phyloP scores from a whole-genome alignment of 257 asterid genomes.

The Scutellaria galericulata region DNA sequence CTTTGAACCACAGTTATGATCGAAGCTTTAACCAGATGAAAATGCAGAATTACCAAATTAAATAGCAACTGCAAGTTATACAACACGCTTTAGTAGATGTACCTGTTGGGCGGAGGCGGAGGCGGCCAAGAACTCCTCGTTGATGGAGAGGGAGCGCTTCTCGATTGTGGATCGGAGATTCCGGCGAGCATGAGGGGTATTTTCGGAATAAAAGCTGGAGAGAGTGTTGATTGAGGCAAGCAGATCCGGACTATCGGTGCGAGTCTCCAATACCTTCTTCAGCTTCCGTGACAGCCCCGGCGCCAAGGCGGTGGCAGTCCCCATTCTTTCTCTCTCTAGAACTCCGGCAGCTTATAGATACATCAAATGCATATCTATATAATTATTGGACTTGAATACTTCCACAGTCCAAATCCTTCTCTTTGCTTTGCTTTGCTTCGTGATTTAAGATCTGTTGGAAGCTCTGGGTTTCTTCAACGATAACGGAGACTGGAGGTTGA shows the following conservation, averaged over 20 bases:
- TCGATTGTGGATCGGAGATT: conserved; percentile 95
- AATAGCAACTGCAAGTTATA: conserved; percentile 6
- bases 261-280: conserved; percentile 96
- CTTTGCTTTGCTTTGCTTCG: conserved; percentile 27
- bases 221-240: conserved; percentile 90
- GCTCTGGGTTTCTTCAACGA: conserved; percentile 36
- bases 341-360: conserved; percentile 38
- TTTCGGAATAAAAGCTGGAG: conserved; percentile 78
- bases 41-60: neutral
- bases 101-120: conserved; percentile 89
- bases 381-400: conserved; percentile 26
- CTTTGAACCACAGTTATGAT: conserved; percentile 22
- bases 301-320: conserved; percentile 91
- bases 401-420: conserved; percentile 33
- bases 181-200: conserved; percentile 81
- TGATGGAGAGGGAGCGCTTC: conserved; percentile 87
- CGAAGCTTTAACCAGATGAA: conserved; percentile 26
- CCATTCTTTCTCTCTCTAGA: conserved; percentile 52
- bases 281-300: conserved; percentile 99
- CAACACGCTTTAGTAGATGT: conserved; percentile 14
- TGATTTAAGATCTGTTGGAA: conserved; percentile 38
- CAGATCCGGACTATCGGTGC: conserved; percentile 84
- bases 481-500: conserved; percentile 29
- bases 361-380: conserved; percentile 20
- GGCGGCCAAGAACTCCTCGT: conserved; percentile 84